These are phyloP conservation scores for Hippophae gyantsensis DNA, from an alignment of 306 rosid species.

Conservation along the genomic window DNA sequence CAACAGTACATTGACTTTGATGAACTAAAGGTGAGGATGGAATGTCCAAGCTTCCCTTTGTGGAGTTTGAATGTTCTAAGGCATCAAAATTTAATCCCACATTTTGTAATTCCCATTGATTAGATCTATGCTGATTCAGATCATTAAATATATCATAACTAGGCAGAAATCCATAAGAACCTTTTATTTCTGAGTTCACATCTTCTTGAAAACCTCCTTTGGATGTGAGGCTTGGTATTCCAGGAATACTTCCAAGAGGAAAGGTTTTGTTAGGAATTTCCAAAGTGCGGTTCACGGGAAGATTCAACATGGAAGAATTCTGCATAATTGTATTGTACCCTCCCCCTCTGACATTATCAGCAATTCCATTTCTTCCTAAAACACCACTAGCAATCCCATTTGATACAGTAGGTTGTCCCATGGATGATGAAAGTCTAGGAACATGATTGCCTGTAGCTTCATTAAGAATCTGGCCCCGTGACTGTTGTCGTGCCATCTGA, in stretches of 20 bases:
- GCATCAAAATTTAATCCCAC: constrained; percentile 44
- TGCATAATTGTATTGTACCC: constrained; percentile 51
- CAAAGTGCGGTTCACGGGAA: constrained; percentile 57
- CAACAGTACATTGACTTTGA: constrained; percentile 39
- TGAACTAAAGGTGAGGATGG: constrained; percentile 55
- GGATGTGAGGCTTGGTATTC: constrained; percentile 41
- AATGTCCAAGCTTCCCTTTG: constrained; percentile 51
- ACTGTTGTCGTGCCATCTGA: constrained; percentile 65
- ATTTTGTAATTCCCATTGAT: constrained; percentile 71
- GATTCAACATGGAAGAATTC: constrained; percentile 51
- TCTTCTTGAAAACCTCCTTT: constrained; percentile 59
- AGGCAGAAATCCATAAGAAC: constrained; percentile 37
- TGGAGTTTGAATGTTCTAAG: constrained; percentile 50
- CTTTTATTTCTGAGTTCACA: constrained; percentile 50
- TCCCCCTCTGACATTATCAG: constrained; percentile 38
- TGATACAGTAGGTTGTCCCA: constrained; percentile 45
- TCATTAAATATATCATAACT: constrained; percentile 80
- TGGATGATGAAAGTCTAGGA: constrained; percentile 53
- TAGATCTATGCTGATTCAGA: constrained; percentile 57
- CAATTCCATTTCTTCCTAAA: constrained; percentile 50
- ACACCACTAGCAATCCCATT: constrained; percentile 49
- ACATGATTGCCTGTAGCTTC: constrained; percentile 41
- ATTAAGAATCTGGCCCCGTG: constrained; percentile 58
- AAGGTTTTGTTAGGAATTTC: constrained; percentile 55
- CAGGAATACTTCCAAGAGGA: constrained; percentile 65